Evolutionary conservation across 2,329 filamentous ascomycete genomes (phyloP).

Genomic region (Alternaria alternata): DNA sequence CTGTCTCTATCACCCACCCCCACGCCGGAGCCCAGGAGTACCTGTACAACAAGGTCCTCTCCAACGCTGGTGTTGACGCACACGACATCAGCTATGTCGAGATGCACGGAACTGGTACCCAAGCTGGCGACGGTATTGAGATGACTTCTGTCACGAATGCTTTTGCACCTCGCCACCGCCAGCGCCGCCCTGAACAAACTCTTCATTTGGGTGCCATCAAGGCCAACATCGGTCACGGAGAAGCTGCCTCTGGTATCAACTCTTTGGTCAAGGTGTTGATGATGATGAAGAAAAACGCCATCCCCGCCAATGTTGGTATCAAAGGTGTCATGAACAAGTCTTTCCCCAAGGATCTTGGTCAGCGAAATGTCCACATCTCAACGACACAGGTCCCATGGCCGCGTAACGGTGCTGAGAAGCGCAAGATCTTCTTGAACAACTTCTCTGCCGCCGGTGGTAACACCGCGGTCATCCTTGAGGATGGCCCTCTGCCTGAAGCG

Average conservation of each 20-base stretch:
- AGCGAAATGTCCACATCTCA: conserved; percentile 63
- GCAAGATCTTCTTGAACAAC: conserved; percentile 62
- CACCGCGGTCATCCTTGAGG: conserved; percentile 61
- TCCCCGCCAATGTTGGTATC: conserved; percentile 64
- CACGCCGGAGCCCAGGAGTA: conserved; percentile 78
- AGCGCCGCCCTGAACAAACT: conserved; percentile 59
- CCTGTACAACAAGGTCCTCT: conserved; percentile 74
- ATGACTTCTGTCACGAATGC: conserved; percentile 77
- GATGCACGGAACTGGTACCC: conserved; percentile 89
- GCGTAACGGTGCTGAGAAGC: conserved; percentile 58
- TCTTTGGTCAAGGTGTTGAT: conserved; percentile 62
- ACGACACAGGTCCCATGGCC: conserved; percentile 56
- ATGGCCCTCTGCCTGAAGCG: conserved; percentile 55
- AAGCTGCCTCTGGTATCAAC: conserved; percentile 64
- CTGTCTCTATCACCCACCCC: conserved; percentile 84
- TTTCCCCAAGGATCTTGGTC: conserved; percentile 61
- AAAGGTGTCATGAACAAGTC: conserved; percentile 64
- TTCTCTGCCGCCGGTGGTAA: conserved; percentile 64
- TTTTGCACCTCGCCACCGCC: conserved; percentile 64
- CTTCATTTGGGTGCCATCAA: conserved; percentile 64
- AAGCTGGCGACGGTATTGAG: conserved; percentile 83
- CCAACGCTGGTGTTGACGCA: conserved; percentile 77
- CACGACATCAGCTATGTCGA: conserved; percentile 83
- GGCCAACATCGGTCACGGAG: conserved; percentile 64
- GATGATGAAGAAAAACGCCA: conserved; percentile 63